These are phyloP conservation scores for Halteria grandinella DNA, from an alignment of 73 alveolate genomes.

Conservation along the genomic window DNA sequence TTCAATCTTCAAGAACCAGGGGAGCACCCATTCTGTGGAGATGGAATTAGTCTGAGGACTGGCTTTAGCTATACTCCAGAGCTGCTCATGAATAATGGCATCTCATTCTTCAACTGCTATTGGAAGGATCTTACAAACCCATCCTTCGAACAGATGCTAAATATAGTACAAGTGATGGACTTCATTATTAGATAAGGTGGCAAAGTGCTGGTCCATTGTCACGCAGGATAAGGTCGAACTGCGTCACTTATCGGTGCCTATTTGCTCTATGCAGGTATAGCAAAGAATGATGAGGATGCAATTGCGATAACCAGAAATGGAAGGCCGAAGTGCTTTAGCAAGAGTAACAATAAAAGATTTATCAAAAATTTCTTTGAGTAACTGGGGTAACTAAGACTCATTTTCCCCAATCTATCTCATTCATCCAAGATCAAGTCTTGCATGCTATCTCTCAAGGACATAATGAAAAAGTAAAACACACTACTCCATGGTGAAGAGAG, in stretches of 20 bases:
- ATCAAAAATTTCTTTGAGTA: constrained; percentile 1
- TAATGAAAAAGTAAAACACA: constrained; percentile 27
- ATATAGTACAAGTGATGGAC: constrained; percentile 71
- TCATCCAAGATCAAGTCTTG: background rate
- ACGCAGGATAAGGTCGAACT: constrained; percentile 94
- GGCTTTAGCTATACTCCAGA: constrained; percentile 82
- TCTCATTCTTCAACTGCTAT: constrained; percentile 59
- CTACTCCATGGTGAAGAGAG: constrained; percentile 65
- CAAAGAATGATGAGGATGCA: constrained; percentile 56
- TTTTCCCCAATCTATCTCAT: constrained; percentile 33
- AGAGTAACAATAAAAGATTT: constrained; percentile 43
- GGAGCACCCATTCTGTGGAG: constrained; percentile 91
- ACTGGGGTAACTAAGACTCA: constrained; percentile 1
- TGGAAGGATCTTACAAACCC: constrained; percentile 88
- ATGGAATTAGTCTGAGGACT: constrained; percentile 68
- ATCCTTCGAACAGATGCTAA: constrained; percentile 56
- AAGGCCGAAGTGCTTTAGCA: constrained; percentile 47
- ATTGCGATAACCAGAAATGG: constrained; percentile 13
- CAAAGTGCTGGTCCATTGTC: constrained; percentile 88
- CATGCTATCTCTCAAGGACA: constrained; percentile 5
- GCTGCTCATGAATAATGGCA: constrained; percentile 66
- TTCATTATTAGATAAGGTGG: constrained; percentile 70
- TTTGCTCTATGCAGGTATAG: constrained; percentile 43
- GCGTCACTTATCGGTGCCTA: constrained; percentile 81
- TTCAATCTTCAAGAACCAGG: constrained; percentile 86